A percentile compares a stretch with the other conserved stretches of the same genome.
Evolutionary conservation across 768 basidiomycete species (phyloP).

Genomic region (Lenzites betulinus): DNA sequence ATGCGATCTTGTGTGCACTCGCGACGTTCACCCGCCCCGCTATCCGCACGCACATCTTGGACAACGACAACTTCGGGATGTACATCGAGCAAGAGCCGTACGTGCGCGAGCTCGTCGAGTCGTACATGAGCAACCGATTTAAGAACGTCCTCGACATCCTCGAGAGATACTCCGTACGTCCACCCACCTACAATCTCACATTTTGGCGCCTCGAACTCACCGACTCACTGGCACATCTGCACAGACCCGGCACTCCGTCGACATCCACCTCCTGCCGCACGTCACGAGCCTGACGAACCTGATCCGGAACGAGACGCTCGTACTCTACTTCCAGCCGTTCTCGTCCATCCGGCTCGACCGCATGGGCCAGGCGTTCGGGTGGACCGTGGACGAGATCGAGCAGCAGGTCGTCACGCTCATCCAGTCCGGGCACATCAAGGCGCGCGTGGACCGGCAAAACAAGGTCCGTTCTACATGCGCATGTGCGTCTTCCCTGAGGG

Average conservation of each 20-base stretch:
- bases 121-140: constrained; percentile 87
- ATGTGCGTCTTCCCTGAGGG: neutral
- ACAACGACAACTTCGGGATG: constrained; percentile 67
- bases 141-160: constrained; percentile 78
- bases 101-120: constrained; percentile 80
- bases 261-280: constrained; percentile 76
- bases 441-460: constrained; percentile 86
- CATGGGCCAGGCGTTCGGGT: constrained; percentile 88
- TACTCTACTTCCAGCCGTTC: constrained; percentile 92
- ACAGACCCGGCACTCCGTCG: constrained; percentile 76
- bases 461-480: constrained; percentile 51
- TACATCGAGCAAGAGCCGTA: constrained; percentile 89
- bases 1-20: constrained; percentile 82
- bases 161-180: constrained; percentile 63
- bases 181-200: too few species aligned
- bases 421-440: constrained; percentile 74
- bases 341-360: constrained; percentile 77
- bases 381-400: constrained; percentile 72
- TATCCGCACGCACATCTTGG: constrained; percentile 68
- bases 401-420: constrained; percentile 76
- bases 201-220: too few species aligned
- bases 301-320: constrained; percentile 76
- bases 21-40: constrained; percentile 70
- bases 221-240: too few species aligned
- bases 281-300: constrained; percentile 61